Evolutionary conservation across 1,284 basidiomycete genomes (phyloP).

Genomic region (Malassezia caprae): DNA sequence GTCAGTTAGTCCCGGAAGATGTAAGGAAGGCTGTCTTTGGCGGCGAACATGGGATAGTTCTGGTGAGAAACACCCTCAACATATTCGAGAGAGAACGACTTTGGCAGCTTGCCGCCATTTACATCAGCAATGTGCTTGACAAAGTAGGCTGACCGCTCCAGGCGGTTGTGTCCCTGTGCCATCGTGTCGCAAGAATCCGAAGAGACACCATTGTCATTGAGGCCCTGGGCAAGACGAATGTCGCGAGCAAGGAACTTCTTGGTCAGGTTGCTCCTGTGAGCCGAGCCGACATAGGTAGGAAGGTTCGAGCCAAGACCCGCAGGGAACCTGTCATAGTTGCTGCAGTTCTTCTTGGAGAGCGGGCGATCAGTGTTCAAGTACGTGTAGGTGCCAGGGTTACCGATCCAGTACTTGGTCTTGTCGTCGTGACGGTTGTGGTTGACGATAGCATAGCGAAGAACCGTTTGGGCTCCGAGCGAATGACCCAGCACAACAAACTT

Average conservation of each 20-base stretch:
- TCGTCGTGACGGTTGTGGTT: constrained; percentile 33
- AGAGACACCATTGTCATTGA: constrained; percentile 31
- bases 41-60: constrained; percentile 39
- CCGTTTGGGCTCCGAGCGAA: constrained; percentile 38
- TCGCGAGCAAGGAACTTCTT: constrained; percentile 27
- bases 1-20: constrained; percentile 22
- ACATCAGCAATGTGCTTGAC: constrained; percentile 19
- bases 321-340: constrained; percentile 23
- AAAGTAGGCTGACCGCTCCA: constrained; percentile 35
- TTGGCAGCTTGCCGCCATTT: constrained; percentile 24
- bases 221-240: constrained; percentile 28
- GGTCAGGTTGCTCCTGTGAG: background rate
- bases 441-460: constrained; percentile 29
- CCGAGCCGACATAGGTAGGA: background rate
- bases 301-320: constrained; percentile 25
- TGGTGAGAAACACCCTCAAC: constrained; percentile 35
- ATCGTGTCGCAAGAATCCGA: constrained; percentile 28
- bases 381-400: constrained; percentile 20
- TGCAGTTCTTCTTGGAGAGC: constrained; percentile 6
- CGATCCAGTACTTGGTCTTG: constrained; percentile 19
- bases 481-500: constrained; percentile 42
- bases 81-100: constrained; percentile 30
- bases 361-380: background rate
- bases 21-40: constrained; percentile 24
- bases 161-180: constrained; percentile 36